Percentiles rank a stretch among this genome's conserved stretches.
Evolutionary conservation across 768 basidiomycete genomes (phyloP).

Genomic region (Amanita rimosa): DNA sequence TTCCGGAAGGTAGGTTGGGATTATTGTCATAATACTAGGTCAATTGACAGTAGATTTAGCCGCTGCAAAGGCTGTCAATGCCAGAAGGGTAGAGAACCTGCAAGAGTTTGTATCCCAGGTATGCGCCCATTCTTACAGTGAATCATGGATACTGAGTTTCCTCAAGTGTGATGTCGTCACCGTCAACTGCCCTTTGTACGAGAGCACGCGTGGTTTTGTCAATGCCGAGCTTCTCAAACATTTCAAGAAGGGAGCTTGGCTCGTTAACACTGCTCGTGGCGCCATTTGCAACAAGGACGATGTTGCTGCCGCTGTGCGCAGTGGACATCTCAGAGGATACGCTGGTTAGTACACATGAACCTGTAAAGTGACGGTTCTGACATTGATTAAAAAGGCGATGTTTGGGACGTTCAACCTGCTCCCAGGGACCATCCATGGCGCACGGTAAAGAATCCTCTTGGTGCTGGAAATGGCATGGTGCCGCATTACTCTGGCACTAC

Average conservation of each 20-base stretch:
- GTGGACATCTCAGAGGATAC: constrained; percentile 62
- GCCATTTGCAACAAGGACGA: constrained; percentile 84
- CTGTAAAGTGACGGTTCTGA: constrained; percentile 18
- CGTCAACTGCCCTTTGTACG: constrained; percentile 85
- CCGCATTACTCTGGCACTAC: constrained; percentile 85
- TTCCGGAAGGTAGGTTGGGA: constrained; percentile 39
- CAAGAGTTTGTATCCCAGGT: constrained; percentile 43
- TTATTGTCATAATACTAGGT: background rate
- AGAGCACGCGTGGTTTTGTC: constrained; percentile 69
- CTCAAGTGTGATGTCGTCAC: constrained; percentile 65
- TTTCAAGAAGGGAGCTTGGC: constrained; percentile 89
- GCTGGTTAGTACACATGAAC: constrained; percentile 17
- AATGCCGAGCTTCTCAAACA: constrained; percentile 75
- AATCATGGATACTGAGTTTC: background rate
- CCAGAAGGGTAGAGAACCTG: constrained; percentile 68
- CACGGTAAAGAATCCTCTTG: constrained; percentile 67
- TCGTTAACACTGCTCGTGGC: constrained; percentile 89
- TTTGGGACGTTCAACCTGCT: constrained; percentile 84
- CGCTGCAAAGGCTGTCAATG: constrained; percentile 55
- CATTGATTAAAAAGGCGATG: constrained; percentile 35
- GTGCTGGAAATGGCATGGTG: constrained; percentile 85
- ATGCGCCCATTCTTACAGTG: background rate
- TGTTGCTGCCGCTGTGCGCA: constrained; percentile 64
- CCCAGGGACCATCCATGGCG: constrained; percentile 84
- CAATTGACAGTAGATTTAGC: constrained; percentile 21